Percentiles rank a stretch among this genome's conserved stretches.
These are phyloP conservation scores for Monosporozyma solicola DNA, from an alignment of 805 yeast genomes.

Conservation along the genomic window DNA sequence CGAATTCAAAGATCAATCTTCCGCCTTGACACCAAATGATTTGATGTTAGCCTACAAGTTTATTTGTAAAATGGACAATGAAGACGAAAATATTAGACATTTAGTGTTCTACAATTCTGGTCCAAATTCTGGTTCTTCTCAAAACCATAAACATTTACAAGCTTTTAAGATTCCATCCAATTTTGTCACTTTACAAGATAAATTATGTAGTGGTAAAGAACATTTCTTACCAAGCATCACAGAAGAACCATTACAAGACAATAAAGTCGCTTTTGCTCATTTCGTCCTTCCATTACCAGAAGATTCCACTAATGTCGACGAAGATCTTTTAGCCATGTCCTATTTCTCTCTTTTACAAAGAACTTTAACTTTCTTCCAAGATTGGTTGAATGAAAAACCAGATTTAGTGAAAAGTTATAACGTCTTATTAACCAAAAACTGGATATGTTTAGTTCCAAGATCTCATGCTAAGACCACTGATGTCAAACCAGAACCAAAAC, in stretches of 20 bases:
- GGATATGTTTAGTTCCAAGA: slow-evolving; percentile 86
- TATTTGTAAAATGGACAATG: slow-evolving; percentile 40
- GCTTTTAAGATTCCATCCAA: slow-evolving; percentile 61
- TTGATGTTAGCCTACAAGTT: slow-evolving; percentile 49
- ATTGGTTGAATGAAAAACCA: slow-evolving; percentile 30
- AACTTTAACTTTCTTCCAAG: slow-evolving; percentile 56
- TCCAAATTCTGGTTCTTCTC: slow-evolving; percentile 84
- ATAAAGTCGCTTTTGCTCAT: slow-evolving; percentile 70
- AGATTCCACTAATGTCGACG: slow-evolving; percentile 37
- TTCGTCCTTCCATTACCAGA: slow-evolving; percentile 59
- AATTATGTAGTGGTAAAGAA: slow-evolving; percentile 33
- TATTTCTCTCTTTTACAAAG: slow-evolving; percentile 69
- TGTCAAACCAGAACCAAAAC: neutral
- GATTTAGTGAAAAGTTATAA: slow-evolving; percentile 54
- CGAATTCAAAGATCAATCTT: slow-evolving; percentile 58
- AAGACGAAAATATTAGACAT: slow-evolving; percentile 37
- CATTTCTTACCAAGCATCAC: slow-evolving; percentile 47
- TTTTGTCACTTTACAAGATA: slow-evolving; percentile 51
- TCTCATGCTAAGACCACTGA: slow-evolving; percentile 32
- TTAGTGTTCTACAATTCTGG: slow-evolving; percentile 89
- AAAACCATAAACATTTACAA: slow-evolving; percentile 88
- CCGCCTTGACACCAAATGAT: slow-evolving; percentile 67
- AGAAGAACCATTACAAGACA: slow-evolving; percentile 52
- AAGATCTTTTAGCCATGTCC: slow-evolving; percentile 54
- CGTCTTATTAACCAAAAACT: slow-evolving; percentile 68